phyloP scores from a whole-genome alignment of 306 rosid species.

The Pterocarpus macrocarpus region DNA sequence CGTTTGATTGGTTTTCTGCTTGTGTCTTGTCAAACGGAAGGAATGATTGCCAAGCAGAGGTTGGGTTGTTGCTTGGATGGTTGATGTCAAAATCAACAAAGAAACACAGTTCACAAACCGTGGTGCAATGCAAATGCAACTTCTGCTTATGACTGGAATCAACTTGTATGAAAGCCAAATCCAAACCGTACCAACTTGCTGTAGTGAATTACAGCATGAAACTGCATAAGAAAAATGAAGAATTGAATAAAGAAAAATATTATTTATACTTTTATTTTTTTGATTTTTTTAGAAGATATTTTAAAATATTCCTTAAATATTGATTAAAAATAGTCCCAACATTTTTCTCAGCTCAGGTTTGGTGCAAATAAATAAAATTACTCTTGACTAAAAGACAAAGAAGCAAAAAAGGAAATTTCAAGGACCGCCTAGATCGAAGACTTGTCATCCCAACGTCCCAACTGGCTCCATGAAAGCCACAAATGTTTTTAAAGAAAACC shows the following conservation, averaged over 20 bases:
- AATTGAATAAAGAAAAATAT: too few species aligned
- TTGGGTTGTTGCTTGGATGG: conserved; percentile 49
- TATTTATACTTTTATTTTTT: too few species aligned
- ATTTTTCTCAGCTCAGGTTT: too few species aligned
- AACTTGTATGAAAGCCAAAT: conserved; percentile 3
- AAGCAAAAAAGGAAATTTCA: not conserved
- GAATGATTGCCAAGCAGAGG: conserved; percentile 13
- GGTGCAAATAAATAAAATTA: too few species aligned
- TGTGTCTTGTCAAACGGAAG: conserved; percentile 31
- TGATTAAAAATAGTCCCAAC: too few species aligned
- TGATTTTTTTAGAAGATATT: too few species aligned
- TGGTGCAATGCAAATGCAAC: not conserved
- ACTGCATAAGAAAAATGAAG: not conserved
- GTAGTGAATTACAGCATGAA: not conserved
- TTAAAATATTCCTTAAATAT: too few species aligned
- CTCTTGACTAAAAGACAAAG: not conserved
- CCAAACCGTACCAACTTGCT: not conserved
- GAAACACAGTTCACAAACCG: conserved; percentile 21
- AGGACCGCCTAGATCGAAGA: not conserved
- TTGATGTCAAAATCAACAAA: conserved; percentile 32
- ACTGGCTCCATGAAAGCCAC: not conserved
- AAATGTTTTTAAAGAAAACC: not conserved
- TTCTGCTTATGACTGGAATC: not conserved
- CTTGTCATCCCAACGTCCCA: not conserved
- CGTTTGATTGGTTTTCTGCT: conserved; percentile 44